phyloP scores from a whole-genome alignment of 1,284 basidiomycete genomes.

The Cutaneotrichosporon arboriforme region DNA sequence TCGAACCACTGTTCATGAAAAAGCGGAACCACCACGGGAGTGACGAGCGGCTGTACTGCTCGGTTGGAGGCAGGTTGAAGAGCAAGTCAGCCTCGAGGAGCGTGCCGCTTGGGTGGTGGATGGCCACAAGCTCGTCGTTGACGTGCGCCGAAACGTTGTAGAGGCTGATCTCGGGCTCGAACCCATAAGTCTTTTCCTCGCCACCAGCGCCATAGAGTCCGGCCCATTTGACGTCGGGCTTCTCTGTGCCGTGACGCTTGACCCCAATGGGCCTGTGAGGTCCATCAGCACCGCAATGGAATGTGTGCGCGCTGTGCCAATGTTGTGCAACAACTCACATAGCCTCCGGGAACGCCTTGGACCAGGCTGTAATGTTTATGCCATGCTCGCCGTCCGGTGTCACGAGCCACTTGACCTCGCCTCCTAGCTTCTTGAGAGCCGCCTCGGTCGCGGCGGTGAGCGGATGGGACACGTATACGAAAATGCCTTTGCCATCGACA shows the following conservation, averaged over 20 bases:
- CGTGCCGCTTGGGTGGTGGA: constrained; percentile 70
- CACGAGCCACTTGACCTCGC: constrained; percentile 61
- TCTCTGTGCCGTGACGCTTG: constrained; percentile 45
- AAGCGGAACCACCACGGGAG: constrained; percentile 46
- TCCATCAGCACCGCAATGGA: too few relatives aligned
- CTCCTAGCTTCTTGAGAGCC: constrained; percentile 65
- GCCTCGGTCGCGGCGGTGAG: constrained; percentile 65
- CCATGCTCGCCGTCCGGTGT: constrained; percentile 51
- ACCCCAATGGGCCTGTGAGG: constrained; percentile 48
- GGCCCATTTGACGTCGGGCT: constrained; percentile 49
- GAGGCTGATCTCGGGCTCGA: constrained; percentile 58
- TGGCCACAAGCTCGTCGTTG: constrained; percentile 85
- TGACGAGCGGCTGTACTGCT: constrained; percentile 64
- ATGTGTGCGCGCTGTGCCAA: not conserved
- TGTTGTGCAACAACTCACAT: constrained; percentile 47
- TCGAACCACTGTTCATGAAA: constrained; percentile 23
- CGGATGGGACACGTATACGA: constrained; percentile 80
- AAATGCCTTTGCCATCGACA: constrained; percentile 62
- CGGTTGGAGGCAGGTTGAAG: constrained; percentile 78
- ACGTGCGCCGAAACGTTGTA: constrained; percentile 73
- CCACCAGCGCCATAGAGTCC: constrained; percentile 44
- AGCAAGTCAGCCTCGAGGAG: constrained; percentile 83
- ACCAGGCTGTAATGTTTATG: constrained; percentile 48
- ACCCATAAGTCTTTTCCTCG: constrained; percentile 59
- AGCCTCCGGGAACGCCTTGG: constrained; percentile 65